Conservation (phyloP, 805 yeast species). For the Candida anglica region DNA sequence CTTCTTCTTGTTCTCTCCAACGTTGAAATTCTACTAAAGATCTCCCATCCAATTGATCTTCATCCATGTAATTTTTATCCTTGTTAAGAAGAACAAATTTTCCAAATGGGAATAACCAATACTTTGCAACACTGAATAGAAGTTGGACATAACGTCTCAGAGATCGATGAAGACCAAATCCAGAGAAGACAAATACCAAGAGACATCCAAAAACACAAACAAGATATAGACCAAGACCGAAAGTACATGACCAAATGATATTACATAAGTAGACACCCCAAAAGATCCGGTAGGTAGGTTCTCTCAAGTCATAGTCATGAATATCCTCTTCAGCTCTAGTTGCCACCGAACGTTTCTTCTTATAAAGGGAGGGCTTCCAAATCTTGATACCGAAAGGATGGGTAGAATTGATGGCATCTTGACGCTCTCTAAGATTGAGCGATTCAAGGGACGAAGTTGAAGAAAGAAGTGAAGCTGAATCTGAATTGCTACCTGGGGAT, state of each 20-base stretch:
- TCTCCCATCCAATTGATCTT: conserved; percentile 87
- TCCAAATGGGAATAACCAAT: conserved; percentile 84
- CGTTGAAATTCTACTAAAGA: conserved; percentile 77
- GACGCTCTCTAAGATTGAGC: conserved; percentile 85
- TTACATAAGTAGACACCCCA: conserved; percentile 68
- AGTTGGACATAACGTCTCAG: conserved; percentile 61
- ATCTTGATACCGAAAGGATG: conserved; percentile 98
- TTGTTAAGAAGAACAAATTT: conserved; percentile 73
- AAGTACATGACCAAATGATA: conserved; percentile 64
- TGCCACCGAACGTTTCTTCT: conserved; percentile 88
- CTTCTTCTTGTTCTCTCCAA: conserved; percentile 81
- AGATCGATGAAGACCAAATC: conserved; percentile 42
- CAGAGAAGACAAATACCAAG: conserved; percentile 38
- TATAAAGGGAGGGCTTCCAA: conserved; percentile 97
- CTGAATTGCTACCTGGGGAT: conserved; percentile 11
- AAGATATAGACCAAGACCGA: conserved; percentile 61
- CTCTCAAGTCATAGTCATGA: conserved; percentile 60
- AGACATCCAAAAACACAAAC: conserved; percentile 51
- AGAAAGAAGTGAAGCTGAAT: conserved; percentile 22
- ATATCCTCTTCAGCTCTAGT: conserved; percentile 89
- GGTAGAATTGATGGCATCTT: conserved; percentile 91
- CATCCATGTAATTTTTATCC: conserved; percentile 77
- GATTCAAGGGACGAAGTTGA: conserved; percentile 61
- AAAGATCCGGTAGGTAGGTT: conserved; percentile 47
- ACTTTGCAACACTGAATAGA: conserved; percentile 60